A percentile compares a stretch with the other conserved stretches of the same genome.
Evolutionary conservation across 176 grass and related monocot species (phyloP).

Genomic region (Poa annua): DNA sequence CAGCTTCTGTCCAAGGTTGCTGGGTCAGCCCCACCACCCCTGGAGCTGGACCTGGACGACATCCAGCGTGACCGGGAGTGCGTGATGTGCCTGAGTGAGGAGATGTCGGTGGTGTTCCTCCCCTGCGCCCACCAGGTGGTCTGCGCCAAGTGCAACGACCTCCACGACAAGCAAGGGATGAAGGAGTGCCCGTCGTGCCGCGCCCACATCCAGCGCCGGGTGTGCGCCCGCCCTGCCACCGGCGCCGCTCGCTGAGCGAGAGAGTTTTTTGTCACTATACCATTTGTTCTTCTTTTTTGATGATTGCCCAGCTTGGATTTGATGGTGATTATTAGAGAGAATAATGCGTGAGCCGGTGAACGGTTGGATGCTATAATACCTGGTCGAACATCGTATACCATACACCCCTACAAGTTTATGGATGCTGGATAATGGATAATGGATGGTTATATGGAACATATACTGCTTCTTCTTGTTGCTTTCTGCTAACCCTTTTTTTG

Average conservation of each 20-base stretch:
- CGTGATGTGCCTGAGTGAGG: conserved; percentile 96
- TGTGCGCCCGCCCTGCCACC: conserved; percentile 42
- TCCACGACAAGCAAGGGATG: conserved; percentile 93
- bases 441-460: conserved; percentile 48
- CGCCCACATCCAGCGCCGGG: conserved; percentile 79
- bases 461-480: background rate
- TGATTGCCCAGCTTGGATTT: conserved; percentile 60
- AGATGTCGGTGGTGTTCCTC: conserved; percentile 87
- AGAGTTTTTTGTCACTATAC: conserved; percentile 47
- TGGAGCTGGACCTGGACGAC: conserved; percentile 60
- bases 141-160: conserved; percentile 73
- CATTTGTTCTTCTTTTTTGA: conserved; percentile 26
- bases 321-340: conserved; percentile 43
- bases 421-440: conserved; percentile 32
- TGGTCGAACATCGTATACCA: conserved; percentile 29
- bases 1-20: conserved; percentile 36
- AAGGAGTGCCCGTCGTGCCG: conserved; percentile 93
- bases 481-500: background rate
- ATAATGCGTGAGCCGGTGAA: conserved; percentile 49
- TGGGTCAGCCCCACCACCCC: background rate
- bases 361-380: conserved; percentile 48
- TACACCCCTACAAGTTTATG: background rate
- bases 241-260: conserved; percentile 34
- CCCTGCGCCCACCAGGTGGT: conserved; percentile 90
- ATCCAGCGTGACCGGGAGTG: conserved; percentile 84